These are phyloP conservation scores for Corrigiola litoralis DNA, from an alignment of 179 eudicot species.

Conservation along the genomic window DNA sequence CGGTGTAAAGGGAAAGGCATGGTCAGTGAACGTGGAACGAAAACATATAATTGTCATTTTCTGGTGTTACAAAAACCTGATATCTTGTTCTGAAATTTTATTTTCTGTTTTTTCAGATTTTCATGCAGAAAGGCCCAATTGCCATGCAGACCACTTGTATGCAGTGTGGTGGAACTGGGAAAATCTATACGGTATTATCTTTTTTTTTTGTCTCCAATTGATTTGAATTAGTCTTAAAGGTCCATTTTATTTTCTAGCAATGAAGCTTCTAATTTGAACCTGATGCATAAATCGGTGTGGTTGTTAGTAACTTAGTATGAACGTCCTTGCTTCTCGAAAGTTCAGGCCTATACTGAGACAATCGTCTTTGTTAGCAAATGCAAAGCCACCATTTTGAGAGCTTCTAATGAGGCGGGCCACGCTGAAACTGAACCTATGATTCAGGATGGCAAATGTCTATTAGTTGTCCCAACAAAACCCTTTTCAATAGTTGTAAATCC, in stretches of 20 bases:
- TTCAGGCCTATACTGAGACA: too few relatives aligned
- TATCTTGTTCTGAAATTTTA: slow-evolving; percentile 4
- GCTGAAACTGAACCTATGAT: too few relatives aligned
- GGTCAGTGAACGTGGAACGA: slow-evolving; percentile 30
- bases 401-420: too few relatives aligned
- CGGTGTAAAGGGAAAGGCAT: slow-evolving; percentile 74
- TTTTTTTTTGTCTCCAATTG: background rate
- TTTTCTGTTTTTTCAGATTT: slow-evolving; percentile 32
- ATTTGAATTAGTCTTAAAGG: too few relatives aligned
- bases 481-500: too few relatives aligned
- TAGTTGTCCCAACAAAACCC: background rate
- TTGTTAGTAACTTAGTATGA: too few relatives aligned
- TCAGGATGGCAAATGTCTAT: background rate
- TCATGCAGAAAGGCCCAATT: slow-evolving; percentile 61
- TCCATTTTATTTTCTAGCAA: too few relatives aligned
- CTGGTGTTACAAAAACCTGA: background rate
- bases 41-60: background rate
- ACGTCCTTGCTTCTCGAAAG: too few relatives aligned
- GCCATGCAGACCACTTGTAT: slow-evolving; percentile 52
- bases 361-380: too few relatives aligned
- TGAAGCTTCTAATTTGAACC: too few relatives aligned
- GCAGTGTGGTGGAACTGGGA: slow-evolving; percentile 60
- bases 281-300: too few relatives aligned
- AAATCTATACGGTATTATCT: slow-evolving; percentile 54
- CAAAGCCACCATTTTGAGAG: too few relatives aligned